Evolutionary conservation across 495 filamentous ascomycete species (phyloP).

Genomic region (Penicillium angulare): DNA sequence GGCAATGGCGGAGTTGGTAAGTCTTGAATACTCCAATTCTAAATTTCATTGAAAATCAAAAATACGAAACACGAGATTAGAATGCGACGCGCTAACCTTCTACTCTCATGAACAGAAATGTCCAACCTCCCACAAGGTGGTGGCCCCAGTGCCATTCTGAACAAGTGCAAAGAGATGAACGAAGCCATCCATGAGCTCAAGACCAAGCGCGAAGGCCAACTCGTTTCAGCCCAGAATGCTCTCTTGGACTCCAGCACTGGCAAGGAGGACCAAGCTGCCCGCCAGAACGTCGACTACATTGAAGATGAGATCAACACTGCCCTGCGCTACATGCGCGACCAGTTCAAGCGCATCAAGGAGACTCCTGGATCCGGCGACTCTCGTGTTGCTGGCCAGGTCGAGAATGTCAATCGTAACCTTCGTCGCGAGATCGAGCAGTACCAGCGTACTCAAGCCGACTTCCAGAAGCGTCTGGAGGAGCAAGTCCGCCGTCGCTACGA

Average conservation of each 20-base stretch:
- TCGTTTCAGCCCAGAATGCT: conserved; percentile 39
- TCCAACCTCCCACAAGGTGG: conserved; percentile 50
- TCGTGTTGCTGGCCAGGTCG: conserved; percentile 74
- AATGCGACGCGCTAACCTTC: conserved; percentile 9
- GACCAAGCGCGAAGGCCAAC: conserved; percentile 38
- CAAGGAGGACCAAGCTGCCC: conserved; percentile 43
- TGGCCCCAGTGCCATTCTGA: conserved; percentile 72
- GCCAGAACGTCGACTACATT: conserved; percentile 58
- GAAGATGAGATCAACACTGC: conserved; percentile 77
- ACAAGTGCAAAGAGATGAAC: conserved; percentile 78
- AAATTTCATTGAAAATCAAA: not conserved
- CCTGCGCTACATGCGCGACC: conserved; percentile 71
- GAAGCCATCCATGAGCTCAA: conserved; percentile 56
- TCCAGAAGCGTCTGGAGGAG: conserved; percentile 71
- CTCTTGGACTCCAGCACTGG: conserved; percentile 44
- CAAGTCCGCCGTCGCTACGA: conserved; percentile 86
- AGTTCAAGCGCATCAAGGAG: conserved; percentile 75
- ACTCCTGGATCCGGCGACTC: conserved; percentile 69
- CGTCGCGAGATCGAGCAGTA: conserved; percentile 77
- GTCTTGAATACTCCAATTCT: conserved; percentile 9
- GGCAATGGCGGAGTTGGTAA: conserved; percentile 45
- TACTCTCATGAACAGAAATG: conserved; percentile 59
- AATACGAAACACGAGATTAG: not conserved
- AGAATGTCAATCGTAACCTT: conserved; percentile 72
- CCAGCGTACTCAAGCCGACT: conserved; percentile 71